Conservation (phyloP, 176 grass and related monocot genomes). For the Oryza coarctata region DNA sequence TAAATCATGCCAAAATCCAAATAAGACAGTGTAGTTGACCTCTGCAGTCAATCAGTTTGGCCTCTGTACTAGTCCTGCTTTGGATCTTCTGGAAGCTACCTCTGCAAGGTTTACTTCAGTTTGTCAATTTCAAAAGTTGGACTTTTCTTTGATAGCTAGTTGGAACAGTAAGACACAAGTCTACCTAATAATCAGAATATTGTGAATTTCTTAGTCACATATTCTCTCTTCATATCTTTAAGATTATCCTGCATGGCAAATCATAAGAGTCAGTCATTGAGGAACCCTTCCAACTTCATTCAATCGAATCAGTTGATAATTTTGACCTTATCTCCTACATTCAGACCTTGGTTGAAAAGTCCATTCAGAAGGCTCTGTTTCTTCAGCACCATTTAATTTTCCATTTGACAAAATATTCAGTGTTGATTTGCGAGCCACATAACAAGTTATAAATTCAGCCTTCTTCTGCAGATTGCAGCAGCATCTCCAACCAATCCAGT, state of each 20-base stretch:
- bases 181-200: not conserved
- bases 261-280: not conserved
- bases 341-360: constrained; percentile 1
- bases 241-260: not conserved
- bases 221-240: not conserved
- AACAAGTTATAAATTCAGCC: constrained; percentile 21
- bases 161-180: not conserved
- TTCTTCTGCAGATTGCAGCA: not conserved
- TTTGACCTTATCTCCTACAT: constrained; percentile 23
- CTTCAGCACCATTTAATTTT: not conserved
- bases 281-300: not conserved
- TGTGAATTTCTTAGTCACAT: not conserved
- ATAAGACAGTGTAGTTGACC: not conserved
- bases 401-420: not conserved
- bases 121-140: not conserved
- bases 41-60: not conserved
- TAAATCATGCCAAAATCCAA: constrained; percentile 1
- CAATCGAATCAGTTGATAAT: not conserved
- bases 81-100: not conserved
- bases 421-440: not conserved
- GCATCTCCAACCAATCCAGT: not conserved
- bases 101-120: not conserved
- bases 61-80: not conserved
- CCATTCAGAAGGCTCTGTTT: not conserved
- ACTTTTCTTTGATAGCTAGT: not conserved